Conservation (phyloP, 2,329 filamentous ascomycete genomes). For the Coniochaeta sp. region DNA sequence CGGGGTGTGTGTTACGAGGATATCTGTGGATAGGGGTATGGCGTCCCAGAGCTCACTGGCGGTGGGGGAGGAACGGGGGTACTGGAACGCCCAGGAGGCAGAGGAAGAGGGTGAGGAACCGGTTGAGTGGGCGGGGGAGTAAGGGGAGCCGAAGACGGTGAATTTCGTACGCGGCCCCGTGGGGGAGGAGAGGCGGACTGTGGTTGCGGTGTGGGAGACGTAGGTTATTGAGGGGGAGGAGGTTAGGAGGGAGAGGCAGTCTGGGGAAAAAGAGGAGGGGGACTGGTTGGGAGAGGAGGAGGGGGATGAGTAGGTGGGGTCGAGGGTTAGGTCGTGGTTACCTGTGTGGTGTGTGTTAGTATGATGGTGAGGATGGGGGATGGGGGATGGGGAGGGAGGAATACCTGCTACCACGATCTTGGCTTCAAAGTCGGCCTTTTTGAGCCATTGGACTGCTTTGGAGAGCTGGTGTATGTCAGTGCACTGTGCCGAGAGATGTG, state of each 20-base stretch:
- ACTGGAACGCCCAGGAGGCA: constrained; percentile 70
- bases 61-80: constrained; percentile 27
- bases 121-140: constrained; percentile 41
- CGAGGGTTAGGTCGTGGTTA: constrained; percentile 70
- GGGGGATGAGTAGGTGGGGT: constrained; percentile 49
- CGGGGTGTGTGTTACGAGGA: constrained; percentile 67
- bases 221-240: constrained; percentile 54
- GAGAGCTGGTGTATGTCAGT: constrained; percentile 33
- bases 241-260: constrained; percentile 48
- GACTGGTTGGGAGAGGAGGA: background rate
- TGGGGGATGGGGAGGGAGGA: background rate
- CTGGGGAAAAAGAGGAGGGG: constrained; percentile 6
- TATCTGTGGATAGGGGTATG: constrained; percentile 55
- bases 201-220: constrained; percentile 50
- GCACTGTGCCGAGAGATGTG: no score
- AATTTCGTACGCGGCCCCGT: constrained; percentile 53
- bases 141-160: constrained; percentile 65
- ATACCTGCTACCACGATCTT: constrained; percentile 66
- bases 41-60: constrained; percentile 44
- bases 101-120: no score
- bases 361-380: background rate
- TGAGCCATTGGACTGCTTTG: constrained; percentile 59
- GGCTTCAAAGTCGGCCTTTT: constrained; percentile 58
- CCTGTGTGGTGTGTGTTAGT: constrained; percentile 33
- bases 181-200: constrained; percentile 45